phyloP scores from a whole-genome alignment of 2,329 filamentous ascomycete species.

The Aureobasidium lini region DNA sequence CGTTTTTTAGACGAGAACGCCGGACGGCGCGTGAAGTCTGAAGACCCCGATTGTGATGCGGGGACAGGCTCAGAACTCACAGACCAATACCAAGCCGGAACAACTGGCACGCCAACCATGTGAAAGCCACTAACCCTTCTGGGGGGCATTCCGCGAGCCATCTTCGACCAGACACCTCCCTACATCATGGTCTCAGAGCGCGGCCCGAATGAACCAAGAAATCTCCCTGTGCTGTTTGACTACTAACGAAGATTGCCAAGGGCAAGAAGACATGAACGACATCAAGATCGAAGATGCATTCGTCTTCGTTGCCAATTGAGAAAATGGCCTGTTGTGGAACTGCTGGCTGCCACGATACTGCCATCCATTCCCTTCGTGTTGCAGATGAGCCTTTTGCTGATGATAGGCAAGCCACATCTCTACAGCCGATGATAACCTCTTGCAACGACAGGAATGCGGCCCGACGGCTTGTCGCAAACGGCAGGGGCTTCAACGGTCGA shows the following conservation, averaged over 20 bases:
- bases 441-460: slow-evolving; percentile 8
- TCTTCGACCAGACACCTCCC: background rate
- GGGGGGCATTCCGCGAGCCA: slow-evolving; percentile 2
- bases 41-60: background rate
- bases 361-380: background rate
- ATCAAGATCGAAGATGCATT: background rate
- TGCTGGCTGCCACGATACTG: background rate
- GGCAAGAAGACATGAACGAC: background rate
- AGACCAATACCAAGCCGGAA: slow-evolving; percentile 8
- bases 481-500: slow-evolving; percentile 6
- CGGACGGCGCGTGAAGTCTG: background rate
- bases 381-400: background rate
- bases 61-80: background rate
- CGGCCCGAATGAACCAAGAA: slow-evolving; percentile 9
- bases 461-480: slow-evolving; percentile 10
- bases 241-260: background rate
- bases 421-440: slow-evolving; percentile 8
- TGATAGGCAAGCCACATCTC: background rate
- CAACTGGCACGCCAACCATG: background rate
- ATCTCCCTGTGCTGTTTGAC: background rate
- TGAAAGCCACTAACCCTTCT: background rate
- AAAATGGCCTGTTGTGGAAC: background rate
- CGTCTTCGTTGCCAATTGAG: background rate
- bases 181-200: slow-evolving; percentile 13
- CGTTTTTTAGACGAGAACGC: slow-evolving; percentile 13